Conservation (phyloP, 495 filamentous ascomycete species). For the Chaetomium cochliodes region DNA sequence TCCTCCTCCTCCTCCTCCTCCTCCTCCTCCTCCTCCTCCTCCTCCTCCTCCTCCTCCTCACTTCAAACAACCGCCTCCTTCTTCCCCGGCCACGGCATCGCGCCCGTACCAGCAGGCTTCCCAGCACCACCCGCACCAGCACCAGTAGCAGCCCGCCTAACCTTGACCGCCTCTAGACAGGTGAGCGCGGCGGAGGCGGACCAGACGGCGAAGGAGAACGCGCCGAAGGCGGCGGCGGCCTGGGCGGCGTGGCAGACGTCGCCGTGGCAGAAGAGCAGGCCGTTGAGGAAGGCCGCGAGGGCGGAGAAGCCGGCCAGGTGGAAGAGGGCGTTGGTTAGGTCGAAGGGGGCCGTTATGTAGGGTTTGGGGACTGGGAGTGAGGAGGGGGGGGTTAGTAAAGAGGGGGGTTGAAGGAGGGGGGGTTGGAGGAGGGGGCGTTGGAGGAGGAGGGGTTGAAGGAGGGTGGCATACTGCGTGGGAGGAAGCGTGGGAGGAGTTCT, state of each 20-base stretch:
- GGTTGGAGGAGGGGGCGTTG: background rate
- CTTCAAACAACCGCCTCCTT: constrained; percentile 1
- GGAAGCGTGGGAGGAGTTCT: constrained; percentile 58
- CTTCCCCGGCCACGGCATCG: background rate
- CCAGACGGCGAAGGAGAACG: constrained; percentile 49
- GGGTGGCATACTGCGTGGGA: constrained; percentile 37
- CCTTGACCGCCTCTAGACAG: constrained; percentile 40
- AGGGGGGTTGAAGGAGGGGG: background rate
- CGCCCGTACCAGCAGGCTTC: background rate
- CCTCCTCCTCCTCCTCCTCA: too few relatives aligned
- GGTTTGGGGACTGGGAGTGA: constrained; percentile 49
- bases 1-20: too few relatives aligned
- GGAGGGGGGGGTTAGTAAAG: constrained; percentile 32
- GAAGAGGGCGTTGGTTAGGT: constrained; percentile 68
- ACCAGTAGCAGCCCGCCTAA: constrained; percentile 11
- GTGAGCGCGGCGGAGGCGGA: constrained; percentile 37
- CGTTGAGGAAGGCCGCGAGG: constrained; percentile 60
- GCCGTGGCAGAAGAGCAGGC: constrained; percentile 54
- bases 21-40: too few relatives aligned
- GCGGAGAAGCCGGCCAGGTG: constrained; percentile 82
- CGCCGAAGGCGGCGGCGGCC: constrained; percentile 48
- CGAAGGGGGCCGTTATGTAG: constrained; percentile 59
- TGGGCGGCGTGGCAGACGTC: constrained; percentile 50
- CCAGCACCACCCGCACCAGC: too few relatives aligned
- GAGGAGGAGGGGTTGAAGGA: background rate